A percentile compares a stretch with the other conserved stretches of the same genome.
phyloP scores from a whole-genome alignment of 345 rosid genomes.

The Noccaea bulbosa region DNA sequence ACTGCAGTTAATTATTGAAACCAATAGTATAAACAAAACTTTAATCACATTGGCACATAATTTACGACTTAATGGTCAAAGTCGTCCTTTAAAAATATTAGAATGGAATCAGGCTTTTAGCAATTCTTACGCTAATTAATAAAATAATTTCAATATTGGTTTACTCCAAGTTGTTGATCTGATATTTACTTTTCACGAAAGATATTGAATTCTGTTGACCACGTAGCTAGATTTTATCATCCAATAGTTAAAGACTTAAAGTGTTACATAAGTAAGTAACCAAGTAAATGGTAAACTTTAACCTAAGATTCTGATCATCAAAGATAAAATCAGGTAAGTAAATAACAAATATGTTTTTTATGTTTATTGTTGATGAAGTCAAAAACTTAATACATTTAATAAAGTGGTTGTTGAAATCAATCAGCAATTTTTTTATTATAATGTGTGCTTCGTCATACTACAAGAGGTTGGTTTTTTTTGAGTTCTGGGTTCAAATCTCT shows the following conservation, averaged over 20 bases:
- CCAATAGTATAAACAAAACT: neutral
- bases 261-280: neutral
- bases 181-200: conserved; percentile 2
- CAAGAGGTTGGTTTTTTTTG: too few species aligned
- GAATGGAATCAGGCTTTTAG: conserved; percentile 20
- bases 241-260: neutral
- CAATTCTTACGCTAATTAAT: conserved; percentile 16
- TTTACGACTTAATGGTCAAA: conserved; percentile 19
- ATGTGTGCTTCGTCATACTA: too few species aligned
- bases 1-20: neutral
- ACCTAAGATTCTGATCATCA: too few species aligned
- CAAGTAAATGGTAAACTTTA: neutral
- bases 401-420: too few species aligned
- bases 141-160: neutral
- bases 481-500: too few species aligned
- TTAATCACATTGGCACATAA: conserved; percentile 16
- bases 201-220: conserved; percentile 5
- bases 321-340: too few species aligned
- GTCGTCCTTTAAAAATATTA: conserved; percentile 20
- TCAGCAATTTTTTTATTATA: too few species aligned
- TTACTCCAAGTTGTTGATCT: neutral
- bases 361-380: too few species aligned
- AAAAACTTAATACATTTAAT: too few species aligned
- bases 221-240: neutral
- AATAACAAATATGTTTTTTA: too few species aligned